phyloP scores from a whole-genome alignment of 2,329 filamentous ascomycete species.

The Pseudopyrenochaeta lycopersici region DNA sequence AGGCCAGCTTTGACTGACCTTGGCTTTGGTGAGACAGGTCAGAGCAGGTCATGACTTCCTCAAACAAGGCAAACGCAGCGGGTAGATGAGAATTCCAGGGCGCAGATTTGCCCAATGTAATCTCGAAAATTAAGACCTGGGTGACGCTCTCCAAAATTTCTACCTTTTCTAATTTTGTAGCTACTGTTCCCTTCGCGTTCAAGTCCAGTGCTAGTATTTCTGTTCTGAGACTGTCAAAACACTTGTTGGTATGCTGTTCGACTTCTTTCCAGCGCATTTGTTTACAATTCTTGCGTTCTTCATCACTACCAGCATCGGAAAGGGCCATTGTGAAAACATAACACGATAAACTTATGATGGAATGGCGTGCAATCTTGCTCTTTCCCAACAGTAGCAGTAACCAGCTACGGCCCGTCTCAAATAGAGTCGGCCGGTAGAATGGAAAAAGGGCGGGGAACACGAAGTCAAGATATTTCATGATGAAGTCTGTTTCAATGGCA shows the following conservation, averaged over 20 bases:
- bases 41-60: background rate
- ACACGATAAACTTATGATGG: conserved; percentile 16
- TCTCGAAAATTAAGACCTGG: conserved; percentile 24
- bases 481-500: conserved; percentile 17
- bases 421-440: conserved; percentile 15
- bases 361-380: conserved; percentile 20
- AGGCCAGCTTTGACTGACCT: background rate
- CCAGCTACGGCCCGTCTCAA: conserved; percentile 25
- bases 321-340: conserved; percentile 25
- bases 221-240: conserved; percentile 15
- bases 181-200: background rate
- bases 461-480: conserved; percentile 25
- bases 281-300: conserved; percentile 17
- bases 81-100: conserved; percentile 19
- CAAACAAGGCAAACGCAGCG: conserved; percentile 12
- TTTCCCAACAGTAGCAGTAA: conserved; percentile 17
- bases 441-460: conserved; percentile 22
- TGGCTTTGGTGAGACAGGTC: background rate
- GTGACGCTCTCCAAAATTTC: conserved; percentile 16
- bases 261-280: conserved; percentile 16
- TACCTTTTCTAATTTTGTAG: conserved; percentile 7
- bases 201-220: conserved; percentile 12
- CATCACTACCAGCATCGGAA: conserved; percentile 10
- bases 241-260: conserved; percentile 15
- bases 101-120: conserved; percentile 13